A percentile compares a stretch with the other conserved stretches of the same genome.
These are phyloP conservation scores for Comarum palustre DNA, from an alignment of 306 rosid species.

Conservation along the genomic window DNA sequence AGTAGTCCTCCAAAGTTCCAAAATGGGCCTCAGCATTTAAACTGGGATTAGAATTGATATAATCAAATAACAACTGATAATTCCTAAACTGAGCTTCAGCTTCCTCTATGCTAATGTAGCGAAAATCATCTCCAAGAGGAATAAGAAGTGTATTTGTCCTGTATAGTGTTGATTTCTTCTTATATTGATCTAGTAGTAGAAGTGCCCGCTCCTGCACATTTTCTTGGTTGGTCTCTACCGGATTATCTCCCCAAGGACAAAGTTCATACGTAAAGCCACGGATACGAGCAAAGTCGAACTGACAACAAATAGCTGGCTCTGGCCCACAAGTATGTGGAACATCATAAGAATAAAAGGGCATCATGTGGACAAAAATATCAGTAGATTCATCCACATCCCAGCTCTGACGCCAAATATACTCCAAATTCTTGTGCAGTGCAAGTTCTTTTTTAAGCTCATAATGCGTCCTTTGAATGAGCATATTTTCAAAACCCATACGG, in stretches of 20 bases:
- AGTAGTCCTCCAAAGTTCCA: constrained; percentile 96
- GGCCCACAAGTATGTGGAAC: constrained; percentile 99
- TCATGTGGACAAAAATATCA: constrained; percentile 98
- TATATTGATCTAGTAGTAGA: constrained; percentile 80
- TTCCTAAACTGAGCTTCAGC: constrained; percentile 94
- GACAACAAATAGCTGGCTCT: constrained; percentile 96
- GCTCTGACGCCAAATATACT: constrained; percentile 93
- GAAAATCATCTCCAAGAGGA: constrained; percentile 99
- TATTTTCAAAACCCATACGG: constrained; percentile 98
- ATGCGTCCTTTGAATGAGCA: constrained; percentile 98
- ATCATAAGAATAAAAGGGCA: constrained; percentile 98
- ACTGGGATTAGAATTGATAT: constrained; percentile 80
- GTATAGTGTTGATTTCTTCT: constrained; percentile 84
- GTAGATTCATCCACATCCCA: constrained; percentile 94
- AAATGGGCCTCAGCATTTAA: constrained; percentile 77
- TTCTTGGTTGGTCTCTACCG: constrained; percentile 64
- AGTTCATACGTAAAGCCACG: constrained; percentile 60
- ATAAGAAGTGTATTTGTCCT: constrained; percentile 91
- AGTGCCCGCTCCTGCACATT: constrained; percentile 84
- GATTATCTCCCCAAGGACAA: constrained; percentile 84
- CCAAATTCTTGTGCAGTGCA: constrained; percentile 79
- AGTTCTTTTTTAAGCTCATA: constrained; percentile 98
- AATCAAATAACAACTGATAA: constrained; percentile 79
- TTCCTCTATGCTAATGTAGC: constrained; percentile 69
- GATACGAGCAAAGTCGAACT: constrained; percentile 92